Conservation (phyloP, 139 green algal species). For the Chlorella sp. region DNA sequence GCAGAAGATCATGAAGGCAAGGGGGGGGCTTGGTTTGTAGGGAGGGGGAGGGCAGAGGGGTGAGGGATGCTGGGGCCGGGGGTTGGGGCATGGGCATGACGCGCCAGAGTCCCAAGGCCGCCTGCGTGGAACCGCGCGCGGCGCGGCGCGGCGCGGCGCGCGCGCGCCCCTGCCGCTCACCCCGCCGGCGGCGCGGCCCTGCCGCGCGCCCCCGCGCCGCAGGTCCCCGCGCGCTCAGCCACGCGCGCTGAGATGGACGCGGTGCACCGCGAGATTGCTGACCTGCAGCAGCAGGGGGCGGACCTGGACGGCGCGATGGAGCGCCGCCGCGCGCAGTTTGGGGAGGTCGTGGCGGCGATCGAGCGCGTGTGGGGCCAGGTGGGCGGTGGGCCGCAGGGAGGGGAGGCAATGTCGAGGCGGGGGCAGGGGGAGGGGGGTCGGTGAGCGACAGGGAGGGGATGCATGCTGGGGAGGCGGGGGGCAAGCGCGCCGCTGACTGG, state of each 20-base stretch:
- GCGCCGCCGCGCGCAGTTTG: constrained; percentile 34
- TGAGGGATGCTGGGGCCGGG: neutral
- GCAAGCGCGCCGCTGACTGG: too few relatives aligned
- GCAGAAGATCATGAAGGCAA: constrained; percentile 24
- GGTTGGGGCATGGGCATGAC: neutral
- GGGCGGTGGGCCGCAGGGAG: too few relatives aligned
- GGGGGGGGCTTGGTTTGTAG: neutral
- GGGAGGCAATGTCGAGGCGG: too few relatives aligned
- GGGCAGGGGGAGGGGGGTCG: too few relatives aligned
- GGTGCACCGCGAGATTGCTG: constrained; percentile 28
- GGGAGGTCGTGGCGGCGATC: too few relatives aligned
- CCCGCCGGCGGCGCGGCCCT: neutral
- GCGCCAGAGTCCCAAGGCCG: too few relatives aligned
- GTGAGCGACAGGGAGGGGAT: too few relatives aligned
- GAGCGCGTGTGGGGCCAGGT: too few relatives aligned
- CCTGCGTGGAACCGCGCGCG: too few relatives aligned
- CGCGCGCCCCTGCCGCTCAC: neutral
- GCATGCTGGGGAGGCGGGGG: too few relatives aligned
- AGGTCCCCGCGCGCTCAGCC: constrained; percentile 23
- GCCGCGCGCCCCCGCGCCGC: neutral
- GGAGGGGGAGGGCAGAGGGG: too few relatives aligned
- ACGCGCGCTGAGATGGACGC: constrained; percentile 32
- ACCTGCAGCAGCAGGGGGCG: constrained; percentile 30
- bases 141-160: too few relatives aligned
- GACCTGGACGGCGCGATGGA: constrained; percentile 6